phyloP scores from a whole-genome alignment of 202 grass and related monocot genomes.

The Schoenoplectus tabernaemontani region DNA sequence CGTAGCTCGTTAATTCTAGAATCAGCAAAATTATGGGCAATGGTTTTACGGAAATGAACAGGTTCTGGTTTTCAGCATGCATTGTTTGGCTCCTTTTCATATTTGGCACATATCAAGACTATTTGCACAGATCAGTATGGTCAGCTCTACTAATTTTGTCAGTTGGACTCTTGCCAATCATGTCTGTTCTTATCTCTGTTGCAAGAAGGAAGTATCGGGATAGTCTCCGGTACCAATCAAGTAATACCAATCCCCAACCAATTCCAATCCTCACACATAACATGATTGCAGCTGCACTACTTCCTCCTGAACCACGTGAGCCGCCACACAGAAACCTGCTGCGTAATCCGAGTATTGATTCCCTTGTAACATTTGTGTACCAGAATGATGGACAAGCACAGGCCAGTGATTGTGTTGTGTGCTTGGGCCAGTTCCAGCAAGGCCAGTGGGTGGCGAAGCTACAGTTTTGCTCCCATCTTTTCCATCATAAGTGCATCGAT shows the following conservation, averaged over 20 bases:
- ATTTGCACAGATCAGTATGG: not conserved
- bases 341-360: not conserved
- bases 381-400: not conserved
- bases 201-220: not conserved
- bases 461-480: not conserved
- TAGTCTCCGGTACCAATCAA: not conserved
- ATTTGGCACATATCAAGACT: not conserved
- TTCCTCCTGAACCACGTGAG: not conserved
- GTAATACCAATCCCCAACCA: not conserved
- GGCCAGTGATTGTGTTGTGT: not conserved
- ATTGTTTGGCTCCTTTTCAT: not conserved
- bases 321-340: not conserved
- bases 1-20: not conserved
- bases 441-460: not conserved
- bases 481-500: constrained; percentile 18
- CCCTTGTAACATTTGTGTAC: not conserved
- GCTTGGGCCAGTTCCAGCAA: constrained; percentile 1
- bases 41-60: not conserved
- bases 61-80: not conserved
- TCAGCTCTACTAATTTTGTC: not conserved
- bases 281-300: not conserved
- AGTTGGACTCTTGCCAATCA: not conserved
- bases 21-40: not conserved
- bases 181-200: not conserved
- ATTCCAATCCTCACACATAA: not conserved